phyloP scores from a whole-genome alignment of 176 grass and related monocot genomes.

The Musa acuminata region DNA sequence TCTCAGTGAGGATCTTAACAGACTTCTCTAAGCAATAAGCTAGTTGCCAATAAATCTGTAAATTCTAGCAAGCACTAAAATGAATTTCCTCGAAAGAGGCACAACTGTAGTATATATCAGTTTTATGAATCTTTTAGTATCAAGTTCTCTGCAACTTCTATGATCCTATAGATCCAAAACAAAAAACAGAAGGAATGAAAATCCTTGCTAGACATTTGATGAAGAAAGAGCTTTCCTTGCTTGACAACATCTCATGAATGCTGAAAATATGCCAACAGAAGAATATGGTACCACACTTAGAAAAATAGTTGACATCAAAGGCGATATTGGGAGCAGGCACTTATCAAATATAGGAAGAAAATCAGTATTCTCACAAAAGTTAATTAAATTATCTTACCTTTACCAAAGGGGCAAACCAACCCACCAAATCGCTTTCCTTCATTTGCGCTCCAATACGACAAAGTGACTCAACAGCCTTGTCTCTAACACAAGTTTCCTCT shows the following conservation, averaged over 20 bases:
- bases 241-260: background rate
- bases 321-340: background rate
- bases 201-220: background rate
- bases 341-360: background rate
- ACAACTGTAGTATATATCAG: no score
- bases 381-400: slow-evolving; percentile 39
- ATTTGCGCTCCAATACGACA: slow-evolving; percentile 87
- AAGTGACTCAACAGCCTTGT: slow-evolving; percentile 82
- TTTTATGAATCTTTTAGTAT: no score
- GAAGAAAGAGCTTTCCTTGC: background rate
- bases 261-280: background rate
- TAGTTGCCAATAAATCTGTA: background rate
- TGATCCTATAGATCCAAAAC: background rate
- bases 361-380: background rate
- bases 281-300: background rate
- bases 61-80: background rate
- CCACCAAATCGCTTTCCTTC: slow-evolving; percentile 75
- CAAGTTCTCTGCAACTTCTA: no score
- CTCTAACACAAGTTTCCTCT: slow-evolving; percentile 96
- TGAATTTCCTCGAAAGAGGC: background rate
- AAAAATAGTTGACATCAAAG: background rate
- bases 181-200: background rate
- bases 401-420: slow-evolving; percentile 58
- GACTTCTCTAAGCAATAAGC: background rate
- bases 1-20: background rate